These are phyloP conservation scores for Lagerstroemia speciosa DNA, from an alignment of 345 rosid genomes.

Conservation along the genomic window DNA sequence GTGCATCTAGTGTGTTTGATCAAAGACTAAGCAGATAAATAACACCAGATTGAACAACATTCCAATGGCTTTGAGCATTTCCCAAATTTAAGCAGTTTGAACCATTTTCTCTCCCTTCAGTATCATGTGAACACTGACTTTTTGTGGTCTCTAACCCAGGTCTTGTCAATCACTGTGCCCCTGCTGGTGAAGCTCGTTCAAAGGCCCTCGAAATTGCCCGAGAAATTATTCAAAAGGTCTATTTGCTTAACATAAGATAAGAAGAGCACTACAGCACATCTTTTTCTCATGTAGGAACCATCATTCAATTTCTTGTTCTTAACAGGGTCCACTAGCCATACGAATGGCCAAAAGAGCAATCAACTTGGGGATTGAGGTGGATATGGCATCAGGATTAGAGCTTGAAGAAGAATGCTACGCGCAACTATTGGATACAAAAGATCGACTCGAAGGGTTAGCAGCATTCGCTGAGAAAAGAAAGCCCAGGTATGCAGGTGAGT, in stretches of 20 bases:
- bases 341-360: conserved; percentile 83
- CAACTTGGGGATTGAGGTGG: conserved; percentile 54
- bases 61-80: background rate
- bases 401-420: conserved; percentile 72
- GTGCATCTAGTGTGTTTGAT: too few species aligned
- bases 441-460: conserved; percentile 82
- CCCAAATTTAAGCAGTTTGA: background rate
- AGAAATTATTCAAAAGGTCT: conserved; percentile 72
- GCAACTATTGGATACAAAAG: conserved; percentile 46
- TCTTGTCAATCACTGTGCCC: conserved; percentile 64
- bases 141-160: conserved; percentile 27
- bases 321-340: conserved; percentile 74
- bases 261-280: background rate
- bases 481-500: conserved; percentile 54
- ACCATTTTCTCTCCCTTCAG: background rate
- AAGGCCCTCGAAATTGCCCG: conserved; percentile 82
- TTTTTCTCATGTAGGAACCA: background rate
- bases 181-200: conserved; percentile 56
- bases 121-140: background rate
- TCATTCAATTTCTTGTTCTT: background rate
- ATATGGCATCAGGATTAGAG: conserved; percentile 46
- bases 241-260: background rate
- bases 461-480: conserved; percentile 88
- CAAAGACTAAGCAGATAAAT: too few species aligned
- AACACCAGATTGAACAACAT: too few species aligned